Percentiles rank a stretch among this genome's conserved stretches.
These are phyloP conservation scores for Pseudocercospora fijiensis DNA, from an alignment of 2,329 filamentous ascomycete genomes.

Conservation along the genomic window DNA sequence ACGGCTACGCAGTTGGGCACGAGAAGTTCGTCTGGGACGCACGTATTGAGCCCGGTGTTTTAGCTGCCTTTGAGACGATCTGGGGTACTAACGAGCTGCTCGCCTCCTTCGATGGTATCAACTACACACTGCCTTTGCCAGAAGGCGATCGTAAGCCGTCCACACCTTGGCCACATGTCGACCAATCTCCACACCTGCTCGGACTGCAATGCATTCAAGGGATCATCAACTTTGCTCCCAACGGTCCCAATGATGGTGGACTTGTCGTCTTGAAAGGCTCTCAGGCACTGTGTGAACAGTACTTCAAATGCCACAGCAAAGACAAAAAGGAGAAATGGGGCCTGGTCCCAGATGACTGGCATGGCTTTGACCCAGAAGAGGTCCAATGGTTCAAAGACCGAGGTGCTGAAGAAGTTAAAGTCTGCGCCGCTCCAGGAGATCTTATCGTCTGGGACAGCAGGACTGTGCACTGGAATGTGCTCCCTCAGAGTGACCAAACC, in stretches of 20 bases:
- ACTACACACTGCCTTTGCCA: conserved; percentile 22
- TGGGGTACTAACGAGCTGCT: conserved; percentile 25
- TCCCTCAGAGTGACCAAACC: conserved; percentile 18
- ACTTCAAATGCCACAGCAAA: conserved; percentile 20
- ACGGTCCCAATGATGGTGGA: conserved; percentile 25
- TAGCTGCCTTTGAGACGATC: conserved; percentile 22
- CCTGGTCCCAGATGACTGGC: conserved; percentile 20
- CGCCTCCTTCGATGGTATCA: conserved; percentile 26
- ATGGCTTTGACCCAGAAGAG: conserved; percentile 20
- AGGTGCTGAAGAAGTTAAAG: conserved; percentile 17
- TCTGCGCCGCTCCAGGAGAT: conserved; percentile 24
- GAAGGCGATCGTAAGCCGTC: conserved; percentile 4
- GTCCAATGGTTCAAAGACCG: conserved; percentile 20
- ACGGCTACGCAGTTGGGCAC: conserved; percentile 23
- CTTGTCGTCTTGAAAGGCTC: conserved; percentile 19
- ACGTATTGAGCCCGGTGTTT: conserved; percentile 23
- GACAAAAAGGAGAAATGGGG: conserved; percentile 22
- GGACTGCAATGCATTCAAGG: conserved; percentile 19
- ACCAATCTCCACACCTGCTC: conserved; percentile 14
- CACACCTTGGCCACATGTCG: conserved; percentile 16
- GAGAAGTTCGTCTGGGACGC: conserved; percentile 30
- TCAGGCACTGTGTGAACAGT: conserved; percentile 16
- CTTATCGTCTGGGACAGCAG: conserved; percentile 36
- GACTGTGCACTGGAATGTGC: conserved; percentile 46
- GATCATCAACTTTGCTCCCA: conserved; percentile 24